Evolutionary conservation across 768 basidiomycete genomes (phyloP).

Genomic region (Phlebiopsis flavidoalba): DNA sequence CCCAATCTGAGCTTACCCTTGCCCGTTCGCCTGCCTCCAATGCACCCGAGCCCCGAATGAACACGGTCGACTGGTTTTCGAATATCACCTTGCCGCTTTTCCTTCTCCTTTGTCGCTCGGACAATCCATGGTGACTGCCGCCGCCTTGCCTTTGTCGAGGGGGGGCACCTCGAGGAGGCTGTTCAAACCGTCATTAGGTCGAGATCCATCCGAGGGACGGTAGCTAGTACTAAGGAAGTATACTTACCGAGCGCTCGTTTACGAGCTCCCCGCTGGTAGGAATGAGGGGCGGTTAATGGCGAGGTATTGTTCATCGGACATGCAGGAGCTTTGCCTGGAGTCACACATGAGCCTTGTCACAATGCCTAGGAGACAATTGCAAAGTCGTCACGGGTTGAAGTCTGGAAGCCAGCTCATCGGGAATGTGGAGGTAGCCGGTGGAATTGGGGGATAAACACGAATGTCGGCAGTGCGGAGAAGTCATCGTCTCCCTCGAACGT

Average conservation of each 20-base stretch:
- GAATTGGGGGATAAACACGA: constrained; percentile 94
- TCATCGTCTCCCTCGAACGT: constrained; percentile 85
- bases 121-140: constrained; percentile 77
- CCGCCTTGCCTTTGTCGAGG: constrained; percentile 94
- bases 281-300: constrained; percentile 79
- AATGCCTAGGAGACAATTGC: not conserved
- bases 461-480: constrained; percentile 86
- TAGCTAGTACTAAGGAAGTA: not conserved
- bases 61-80: constrained; percentile 88
- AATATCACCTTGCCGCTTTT: constrained; percentile 76
- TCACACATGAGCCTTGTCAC: not conserved
- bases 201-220: not conserved
- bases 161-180: constrained; percentile 75
- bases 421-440: constrained; percentile 56
- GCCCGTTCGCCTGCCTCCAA: constrained; percentile 85
- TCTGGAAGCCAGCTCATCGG: constrained; percentile 88
- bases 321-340: constrained; percentile 89
- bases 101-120: constrained; percentile 77
- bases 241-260: constrained; percentile 61
- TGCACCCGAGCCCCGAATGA: constrained; percentile 92
- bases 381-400: constrained; percentile 76
- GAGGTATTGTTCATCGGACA: constrained; percentile 95
- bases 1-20: constrained; percentile 43
- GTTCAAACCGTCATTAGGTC: not conserved
- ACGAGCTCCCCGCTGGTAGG: constrained; percentile 81